Evolutionary conservation across 108 stramenopile genomes (phyloP), one percentile per base, ranked within the genome.

Genomic region (Nitzschia sp.): DNA sequence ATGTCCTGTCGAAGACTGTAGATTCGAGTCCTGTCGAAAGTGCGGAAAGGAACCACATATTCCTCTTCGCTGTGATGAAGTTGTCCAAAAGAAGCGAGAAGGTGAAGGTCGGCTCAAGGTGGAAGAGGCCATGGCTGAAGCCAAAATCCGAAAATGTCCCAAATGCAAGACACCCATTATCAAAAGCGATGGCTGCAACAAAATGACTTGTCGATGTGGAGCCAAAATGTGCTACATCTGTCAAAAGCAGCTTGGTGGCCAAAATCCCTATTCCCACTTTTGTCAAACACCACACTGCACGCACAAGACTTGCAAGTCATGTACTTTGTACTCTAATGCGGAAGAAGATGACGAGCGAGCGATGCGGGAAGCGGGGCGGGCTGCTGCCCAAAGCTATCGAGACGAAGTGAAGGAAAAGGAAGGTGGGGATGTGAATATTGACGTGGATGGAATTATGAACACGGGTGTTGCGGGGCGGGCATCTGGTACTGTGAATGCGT

Each of bases 71-170:
- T 95, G 93, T 69, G 84, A 81, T 23, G 86, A 93, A 69, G 92
- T 91, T 2, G 87, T 87, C 57, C 78, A 68, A 27, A 53, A 91
- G 58, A 36, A 69, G 23, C 77, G 88, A 56, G 79, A 85, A 41
- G 78, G 75, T 53, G 66, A 60, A 27, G 89, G 85, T 8, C 80
- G 96, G 19, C 79, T 81, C 31, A 73, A 64, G 52, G 83, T 97
- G 8, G 96, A 97, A 67, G 96, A 97, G 69, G 94, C 96, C 0
- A 87, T 95, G 69, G 80, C 84, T 8, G 41, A 85, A 34, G 92
- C 96, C 32, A 77, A 81, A 50, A 82, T 97, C 38, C 76, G 96
- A 5, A 69, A 45, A 3, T 97, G 96, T 64, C 94, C 93, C 9
- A 60, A 71, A 17, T 96, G 96, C 65, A 71, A 78, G 19, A 83